Percentiles rank a stretch among this genome's conserved stretches.
phyloP scores from a whole-genome alignment of 257 asterid genomes.

The Cinchona pubescens region DNA sequence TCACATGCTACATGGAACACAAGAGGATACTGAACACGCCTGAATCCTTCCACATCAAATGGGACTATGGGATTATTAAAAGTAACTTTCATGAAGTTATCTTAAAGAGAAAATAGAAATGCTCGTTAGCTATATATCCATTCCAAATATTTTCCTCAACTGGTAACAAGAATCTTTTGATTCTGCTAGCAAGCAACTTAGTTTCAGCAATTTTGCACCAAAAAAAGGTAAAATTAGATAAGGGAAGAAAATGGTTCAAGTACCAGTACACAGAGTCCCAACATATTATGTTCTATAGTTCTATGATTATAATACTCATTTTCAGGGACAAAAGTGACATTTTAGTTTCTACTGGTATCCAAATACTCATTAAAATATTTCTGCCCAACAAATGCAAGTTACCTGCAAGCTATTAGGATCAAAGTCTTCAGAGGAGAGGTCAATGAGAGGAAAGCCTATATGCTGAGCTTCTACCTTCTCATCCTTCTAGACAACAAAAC shows the following conservation, averaged over 20 bases:
- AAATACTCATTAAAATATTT: background rate
- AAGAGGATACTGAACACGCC: background rate
- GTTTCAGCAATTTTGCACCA: background rate
- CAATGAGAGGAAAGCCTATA: conserved; percentile 51
- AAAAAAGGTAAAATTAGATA: background rate
- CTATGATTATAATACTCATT: background rate
- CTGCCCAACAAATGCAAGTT: conserved; percentile 3
- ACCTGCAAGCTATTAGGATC: conserved; percentile 78
- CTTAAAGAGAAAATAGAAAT: background rate
- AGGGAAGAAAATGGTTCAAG: background rate
- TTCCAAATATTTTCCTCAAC: background rate
- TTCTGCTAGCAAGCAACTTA: background rate
- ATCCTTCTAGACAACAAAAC: conserved; percentile 37
- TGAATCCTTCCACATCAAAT: background rate
- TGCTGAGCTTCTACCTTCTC: conserved; percentile 54
- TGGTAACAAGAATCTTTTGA: background rate
- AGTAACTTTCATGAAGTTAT: background rate
- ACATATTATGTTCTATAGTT: too few species aligned
- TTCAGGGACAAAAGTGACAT: background rate
- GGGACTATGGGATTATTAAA: background rate
- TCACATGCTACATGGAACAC: conserved; percentile 2
- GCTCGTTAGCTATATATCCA: background rate
- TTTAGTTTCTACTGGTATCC: background rate
- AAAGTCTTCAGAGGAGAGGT: conserved; percentile 52
- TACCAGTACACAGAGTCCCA: background rate